phyloP scores from a whole-genome alignment of 306 rosid genomes.

The Oemleria cerasiformis region DNA sequence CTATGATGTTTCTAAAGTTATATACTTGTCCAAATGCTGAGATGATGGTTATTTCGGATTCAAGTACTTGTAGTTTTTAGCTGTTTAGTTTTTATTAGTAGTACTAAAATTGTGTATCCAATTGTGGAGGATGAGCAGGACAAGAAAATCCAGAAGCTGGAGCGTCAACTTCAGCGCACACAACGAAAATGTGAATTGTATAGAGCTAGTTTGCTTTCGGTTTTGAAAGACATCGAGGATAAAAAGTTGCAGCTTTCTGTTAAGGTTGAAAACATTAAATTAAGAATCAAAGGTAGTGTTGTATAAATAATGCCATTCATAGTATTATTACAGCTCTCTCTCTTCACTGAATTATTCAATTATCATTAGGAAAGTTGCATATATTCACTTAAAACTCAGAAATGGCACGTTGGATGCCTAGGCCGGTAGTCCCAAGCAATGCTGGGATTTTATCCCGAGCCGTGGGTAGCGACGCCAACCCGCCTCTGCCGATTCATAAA shows the following conservation, averaged over 20 bases:
- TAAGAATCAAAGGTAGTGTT: slow-evolving; percentile 32
- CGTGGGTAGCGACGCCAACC: no score
- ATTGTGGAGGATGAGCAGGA: slow-evolving; percentile 42
- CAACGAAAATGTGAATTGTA: slow-evolving; percentile 47
- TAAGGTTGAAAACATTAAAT: slow-evolving; percentile 44
- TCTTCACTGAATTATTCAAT: not conserved
- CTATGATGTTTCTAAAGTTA: not conserved
- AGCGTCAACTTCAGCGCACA: slow-evolving; percentile 36
- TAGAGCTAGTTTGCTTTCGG: slow-evolving; percentile 43
- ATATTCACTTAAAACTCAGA: no score
- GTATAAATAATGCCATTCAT: not conserved
- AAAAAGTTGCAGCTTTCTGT: slow-evolving; percentile 47
- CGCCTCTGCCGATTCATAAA: no score
- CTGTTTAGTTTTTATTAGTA: not conserved
- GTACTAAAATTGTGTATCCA: not conserved
- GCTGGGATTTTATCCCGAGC: no score
- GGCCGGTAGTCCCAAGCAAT: no score
- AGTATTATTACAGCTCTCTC: not conserved
- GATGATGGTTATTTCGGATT: not conserved
- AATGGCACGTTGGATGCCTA: no score
- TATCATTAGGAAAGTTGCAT: no score
- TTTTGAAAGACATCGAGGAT: slow-evolving; percentile 51
- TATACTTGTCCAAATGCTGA: not conserved
- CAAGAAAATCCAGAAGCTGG: slow-evolving; percentile 41
- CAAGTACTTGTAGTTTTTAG: not conserved